Conservation (phyloP, 345 rosid genomes). For the Citrus mangshanensis region DNA sequence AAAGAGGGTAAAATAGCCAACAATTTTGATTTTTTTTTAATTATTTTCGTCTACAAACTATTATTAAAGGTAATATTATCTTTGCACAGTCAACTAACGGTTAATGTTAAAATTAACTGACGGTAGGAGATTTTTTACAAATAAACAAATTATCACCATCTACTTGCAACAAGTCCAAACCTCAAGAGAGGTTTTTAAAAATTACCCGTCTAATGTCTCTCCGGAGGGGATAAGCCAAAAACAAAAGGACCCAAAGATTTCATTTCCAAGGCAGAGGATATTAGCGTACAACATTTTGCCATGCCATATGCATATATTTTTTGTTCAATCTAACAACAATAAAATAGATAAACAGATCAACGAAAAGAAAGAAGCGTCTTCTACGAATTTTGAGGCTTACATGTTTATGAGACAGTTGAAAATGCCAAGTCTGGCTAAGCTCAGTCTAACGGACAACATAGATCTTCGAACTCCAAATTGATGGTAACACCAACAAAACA, state of each 20-base stretch:
- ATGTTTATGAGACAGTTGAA: background rate
- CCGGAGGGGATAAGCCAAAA: background rate
- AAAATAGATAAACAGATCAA: background rate
- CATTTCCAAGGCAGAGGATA: background rate
- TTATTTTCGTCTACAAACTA: no score
- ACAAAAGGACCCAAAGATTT: background rate
- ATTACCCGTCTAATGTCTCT: background rate
- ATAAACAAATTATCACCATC: no score
- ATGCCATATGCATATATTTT: background rate
- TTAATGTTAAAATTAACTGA: no score
- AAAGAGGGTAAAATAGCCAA: no score
- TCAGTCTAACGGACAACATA: background rate
- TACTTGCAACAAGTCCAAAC: no score
- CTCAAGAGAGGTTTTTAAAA: no score
- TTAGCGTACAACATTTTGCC: background rate
- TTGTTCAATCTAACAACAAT: background rate
- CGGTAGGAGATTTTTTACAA: no score
- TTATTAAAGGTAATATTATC: no score
- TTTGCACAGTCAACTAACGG: no score
- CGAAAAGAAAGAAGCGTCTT: background rate
- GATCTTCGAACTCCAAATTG: background rate
- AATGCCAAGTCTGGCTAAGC: background rate
- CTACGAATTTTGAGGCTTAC: background rate
- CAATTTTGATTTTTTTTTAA: no score
- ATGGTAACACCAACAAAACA: constrained; percentile 14